Base-by-base conservation (phyloP, 129 eudicot species). In the Escallonia herrerae region DNA sequence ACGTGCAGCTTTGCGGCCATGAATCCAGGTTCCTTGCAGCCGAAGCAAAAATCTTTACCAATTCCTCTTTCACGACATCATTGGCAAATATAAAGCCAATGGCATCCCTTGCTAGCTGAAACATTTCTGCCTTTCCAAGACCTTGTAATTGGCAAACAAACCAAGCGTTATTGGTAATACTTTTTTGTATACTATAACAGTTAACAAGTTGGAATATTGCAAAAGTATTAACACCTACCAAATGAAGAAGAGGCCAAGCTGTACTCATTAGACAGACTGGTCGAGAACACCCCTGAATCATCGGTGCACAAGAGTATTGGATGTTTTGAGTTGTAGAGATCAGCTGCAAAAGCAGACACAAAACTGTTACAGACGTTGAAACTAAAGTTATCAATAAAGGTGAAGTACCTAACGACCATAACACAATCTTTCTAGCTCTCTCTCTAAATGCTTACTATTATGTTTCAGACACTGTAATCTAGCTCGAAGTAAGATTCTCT, bases 211-310 rank as follows among this genome's bases (percentile, higher is more conserved):
- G 33, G 33, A 22, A 22, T 22, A 22, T 22, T 6, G 54, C 10
- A 12, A 5, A 67, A 13, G 14, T 58, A 11, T 9, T 5, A 55
- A 70, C 37, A 54, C 87, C 0, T 71, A 91, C 97, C 91, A 48
- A 91, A 91, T 44, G 95, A 58, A 55, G 90, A 74, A 58, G 98
- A 80, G 38, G 86, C 98, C 67, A 87, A 76, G 63, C 59, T 62
- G 43, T 87, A 91, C 70, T 91, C 98, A 7, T 72, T 58, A 12
- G 98, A 87, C 37, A 91, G 74, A 72, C 70, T 83, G 61, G 98
- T 91, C 8, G 96, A 91, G 80, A 91, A 91, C 66, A 88, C 95
- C 48, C 98, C 96, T 15, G 82, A 41, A 80, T 91, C 98, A 38
- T 91, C 98, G 0, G 98, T 91, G 80, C 98, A 91, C 43, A 91